phyloP scores from a whole-genome alignment of 768 basidiomycete species.

The Psilocybe sp. region DNA sequence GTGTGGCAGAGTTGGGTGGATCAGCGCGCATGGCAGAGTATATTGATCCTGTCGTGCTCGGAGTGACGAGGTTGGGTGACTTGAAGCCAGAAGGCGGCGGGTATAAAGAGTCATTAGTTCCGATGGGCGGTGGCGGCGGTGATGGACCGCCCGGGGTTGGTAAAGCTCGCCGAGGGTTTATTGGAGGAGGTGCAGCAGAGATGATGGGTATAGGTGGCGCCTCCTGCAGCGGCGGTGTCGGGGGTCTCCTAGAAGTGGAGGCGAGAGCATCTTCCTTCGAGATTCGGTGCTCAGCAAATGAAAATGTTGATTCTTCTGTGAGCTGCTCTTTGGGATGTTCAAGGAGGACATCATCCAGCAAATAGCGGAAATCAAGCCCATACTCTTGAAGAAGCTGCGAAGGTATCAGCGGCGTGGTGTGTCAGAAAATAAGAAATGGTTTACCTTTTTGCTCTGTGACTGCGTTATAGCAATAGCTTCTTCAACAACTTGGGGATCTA shows the following conservation, averaged over 20 bases:
- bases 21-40: conserved; percentile 4
- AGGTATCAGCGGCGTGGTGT: neutral
- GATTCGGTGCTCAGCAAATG: conserved; percentile 26
- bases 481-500: conserved; percentile 65
- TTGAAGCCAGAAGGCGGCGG: conserved; percentile 14
- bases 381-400: conserved; percentile 83
- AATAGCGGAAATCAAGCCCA: conserved; percentile 90
- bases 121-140: conserved; percentile 11
- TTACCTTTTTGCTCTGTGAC: conserved; percentile 81
- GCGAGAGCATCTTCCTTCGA: conserved; percentile 26
- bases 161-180: conserved; percentile 23
- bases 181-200: conserved; percentile 24
- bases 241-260: conserved; percentile 11
- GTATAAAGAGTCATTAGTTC: conserved; percentile 10
- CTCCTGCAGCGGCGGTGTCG: conserved; percentile 17
- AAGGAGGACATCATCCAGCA: conserved; percentile 74
- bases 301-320: conserved; percentile 9
- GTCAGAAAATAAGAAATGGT: neutral
- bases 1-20: conserved; percentile 3
- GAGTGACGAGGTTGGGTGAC: conserved; percentile 13
- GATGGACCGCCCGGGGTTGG: conserved; percentile 18
- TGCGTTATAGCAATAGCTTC: conserved; percentile 79
- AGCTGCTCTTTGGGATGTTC: conserved; percentile 41
- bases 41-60: conserved; percentile 9
- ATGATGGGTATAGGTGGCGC: conserved; percentile 26